phyloP scores from a whole-genome alignment of 192 early-diverging fungal genomes.

The Umbelopsis ramanniana region DNA sequence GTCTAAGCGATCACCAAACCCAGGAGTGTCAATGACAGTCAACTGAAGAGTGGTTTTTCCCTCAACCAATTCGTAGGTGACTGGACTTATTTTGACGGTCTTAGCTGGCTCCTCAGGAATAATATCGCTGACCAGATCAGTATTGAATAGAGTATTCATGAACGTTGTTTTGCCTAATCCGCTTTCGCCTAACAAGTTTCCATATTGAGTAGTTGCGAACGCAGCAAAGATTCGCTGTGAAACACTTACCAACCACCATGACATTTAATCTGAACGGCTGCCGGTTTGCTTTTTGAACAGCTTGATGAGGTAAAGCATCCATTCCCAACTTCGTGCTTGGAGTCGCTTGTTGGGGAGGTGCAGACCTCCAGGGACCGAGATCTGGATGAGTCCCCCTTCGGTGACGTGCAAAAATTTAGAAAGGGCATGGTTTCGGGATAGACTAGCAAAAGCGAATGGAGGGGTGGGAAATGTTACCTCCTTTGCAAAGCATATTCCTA shows the following conservation, averaged over 20 bases:
- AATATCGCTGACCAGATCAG: conserved; percentile 76
- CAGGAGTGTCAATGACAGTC: conserved; percentile 89
- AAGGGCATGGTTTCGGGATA: not conserved
- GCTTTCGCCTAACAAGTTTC: conserved; percentile 78
- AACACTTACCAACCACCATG: conserved; percentile 86
- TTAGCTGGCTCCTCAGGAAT: conserved; percentile 65
- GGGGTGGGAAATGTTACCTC: conserved; percentile 43
- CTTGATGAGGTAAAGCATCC: conserved; percentile 71
- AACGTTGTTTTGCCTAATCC: conserved; percentile 99
- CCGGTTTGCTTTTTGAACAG: conserved; percentile 66
- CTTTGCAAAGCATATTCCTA: conserved; percentile 63
- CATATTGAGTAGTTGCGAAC: conserved; percentile 8
- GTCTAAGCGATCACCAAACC: conserved; percentile 89
- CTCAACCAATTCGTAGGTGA: conserved; percentile 88
- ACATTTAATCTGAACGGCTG: conserved; percentile 88
- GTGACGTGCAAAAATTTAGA: conserved; percentile 16
- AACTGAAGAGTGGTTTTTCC: conserved; percentile 89
- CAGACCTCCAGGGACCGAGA: conserved; percentile 84
- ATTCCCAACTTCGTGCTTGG: conserved; percentile 69
- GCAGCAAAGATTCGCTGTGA: not conserved
- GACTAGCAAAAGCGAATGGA: not conserved
- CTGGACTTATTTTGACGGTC: conserved; percentile 86
- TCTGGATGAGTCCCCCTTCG: conserved; percentile 68
- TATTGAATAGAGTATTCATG: conserved; percentile 98
- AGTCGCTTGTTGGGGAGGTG: conserved; percentile 60